Percentiles rank a stretch among this genome's conserved stretches.
Conservation (phyloP, 1,284 basidiomycete species). For the Taiwanofungus camphoratus region DNA sequence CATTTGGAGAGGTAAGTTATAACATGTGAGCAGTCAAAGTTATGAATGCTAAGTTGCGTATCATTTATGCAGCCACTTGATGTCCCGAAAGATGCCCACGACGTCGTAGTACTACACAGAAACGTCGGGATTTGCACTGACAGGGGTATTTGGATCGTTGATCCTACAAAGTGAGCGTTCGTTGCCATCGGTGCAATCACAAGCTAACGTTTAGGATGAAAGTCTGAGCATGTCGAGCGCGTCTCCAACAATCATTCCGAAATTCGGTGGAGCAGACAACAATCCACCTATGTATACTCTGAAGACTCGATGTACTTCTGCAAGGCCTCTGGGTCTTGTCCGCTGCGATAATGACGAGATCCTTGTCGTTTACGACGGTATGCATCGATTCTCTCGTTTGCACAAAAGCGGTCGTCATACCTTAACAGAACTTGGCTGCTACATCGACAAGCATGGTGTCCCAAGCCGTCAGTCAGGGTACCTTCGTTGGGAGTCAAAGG, state of each 20-base stretch:
- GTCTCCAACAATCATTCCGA: slow-evolving; percentile 49
- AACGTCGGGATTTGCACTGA: neutral
- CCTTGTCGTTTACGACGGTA: slow-evolving; percentile 69
- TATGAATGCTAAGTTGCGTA: too few relatives aligned
- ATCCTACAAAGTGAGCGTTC: neutral
- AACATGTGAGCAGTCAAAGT: too few relatives aligned
- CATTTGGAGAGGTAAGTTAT: neutral
- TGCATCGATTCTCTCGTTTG: slow-evolving; percentile 18
- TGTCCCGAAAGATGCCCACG: neutral
- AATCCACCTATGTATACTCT: slow-evolving; percentile 42
- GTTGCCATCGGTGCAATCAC: too few relatives aligned
- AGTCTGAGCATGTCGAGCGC: slow-evolving; percentile 35
- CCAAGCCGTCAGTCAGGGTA: slow-evolving; percentile 56
- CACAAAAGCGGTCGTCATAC: neutral
- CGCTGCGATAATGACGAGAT: slow-evolving; percentile 51
- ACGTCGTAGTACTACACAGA: neutral
- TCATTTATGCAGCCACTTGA: neutral
- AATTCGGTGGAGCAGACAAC: slow-evolving; percentile 42
- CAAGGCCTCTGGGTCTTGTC: slow-evolving; percentile 64
- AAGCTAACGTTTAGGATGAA: too few relatives aligned
- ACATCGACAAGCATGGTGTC: slow-evolving; percentile 61
- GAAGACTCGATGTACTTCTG: slow-evolving; percentile 51
- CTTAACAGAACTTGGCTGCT: slow-evolving; percentile 52
- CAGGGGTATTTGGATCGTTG: neutral
- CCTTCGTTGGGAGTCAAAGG: slow-evolving; percentile 72